These are phyloP conservation scores for Oryza meridionalis DNA, from an alignment of 176 grass and related monocot genomes.

Conservation along the genomic window DNA sequence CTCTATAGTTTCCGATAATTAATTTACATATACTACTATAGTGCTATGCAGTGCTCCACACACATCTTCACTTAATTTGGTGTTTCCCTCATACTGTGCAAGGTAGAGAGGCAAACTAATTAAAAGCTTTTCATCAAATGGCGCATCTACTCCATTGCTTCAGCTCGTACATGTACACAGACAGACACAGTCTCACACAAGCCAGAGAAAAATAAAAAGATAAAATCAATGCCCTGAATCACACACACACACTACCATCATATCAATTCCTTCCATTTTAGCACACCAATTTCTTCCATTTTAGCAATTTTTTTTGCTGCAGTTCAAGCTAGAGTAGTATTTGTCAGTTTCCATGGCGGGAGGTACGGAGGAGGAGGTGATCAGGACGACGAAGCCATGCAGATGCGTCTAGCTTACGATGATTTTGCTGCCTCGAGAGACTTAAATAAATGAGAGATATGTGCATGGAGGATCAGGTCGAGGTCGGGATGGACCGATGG, in stretches of 20 bases:
- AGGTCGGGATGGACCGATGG: neutral
- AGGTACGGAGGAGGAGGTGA: neutral
- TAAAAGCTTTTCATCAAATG: conserved; percentile 55
- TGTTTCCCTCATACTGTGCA: conserved; percentile 45
- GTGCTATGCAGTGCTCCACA: conserved; percentile 21
- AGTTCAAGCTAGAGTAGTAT: neutral
- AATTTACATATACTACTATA: neutral
- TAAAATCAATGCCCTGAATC: neutral
- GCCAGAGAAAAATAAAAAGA: neutral
- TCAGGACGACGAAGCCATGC: neutral
- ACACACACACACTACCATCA: neutral
- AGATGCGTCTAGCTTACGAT: neutral
- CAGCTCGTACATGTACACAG: neutral
- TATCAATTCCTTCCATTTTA: neutral
- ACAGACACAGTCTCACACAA: neutral
- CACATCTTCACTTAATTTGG: conserved; percentile 34
- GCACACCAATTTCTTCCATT: neutral
- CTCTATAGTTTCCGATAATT: conserved; percentile 23
- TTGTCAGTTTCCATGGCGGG: neutral
- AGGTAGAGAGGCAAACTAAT: conserved; percentile 48
- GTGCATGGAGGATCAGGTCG: neutral
- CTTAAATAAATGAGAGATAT: neutral
- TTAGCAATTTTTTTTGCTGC: neutral
- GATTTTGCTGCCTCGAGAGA: neutral
- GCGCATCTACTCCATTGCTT: conserved; percentile 25